phyloP scores from a whole-genome alignment of 2,329 filamentous ascomycete species.

The Harringtonia aguacate region DNA sequence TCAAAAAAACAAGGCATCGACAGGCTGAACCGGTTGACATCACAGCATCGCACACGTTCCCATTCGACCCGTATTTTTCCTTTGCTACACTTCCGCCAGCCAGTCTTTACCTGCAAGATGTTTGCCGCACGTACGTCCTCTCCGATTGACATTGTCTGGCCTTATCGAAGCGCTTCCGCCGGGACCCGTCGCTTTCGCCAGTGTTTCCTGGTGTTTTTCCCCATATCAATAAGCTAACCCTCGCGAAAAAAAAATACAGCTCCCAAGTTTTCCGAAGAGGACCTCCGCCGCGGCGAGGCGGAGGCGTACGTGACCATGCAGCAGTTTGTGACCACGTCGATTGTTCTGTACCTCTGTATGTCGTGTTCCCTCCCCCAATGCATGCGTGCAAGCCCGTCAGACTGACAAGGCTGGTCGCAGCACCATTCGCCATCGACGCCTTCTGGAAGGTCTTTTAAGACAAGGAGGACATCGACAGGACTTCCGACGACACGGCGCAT shows the following conservation, averaged over 20 bases:
- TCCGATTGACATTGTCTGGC: neutral
- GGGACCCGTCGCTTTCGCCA: no score
- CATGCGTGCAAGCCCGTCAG: no score
- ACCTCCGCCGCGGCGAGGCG: conserved; percentile 59
- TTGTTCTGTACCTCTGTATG: conserved; percentile 70
- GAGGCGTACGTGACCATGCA: conserved; percentile 59
- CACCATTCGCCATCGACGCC: conserved; percentile 46
- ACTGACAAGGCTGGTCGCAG: conserved; percentile 20
- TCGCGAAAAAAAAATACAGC: conserved; percentile 2
- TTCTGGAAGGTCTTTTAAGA: conserved; percentile 23
- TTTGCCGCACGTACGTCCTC: conserved; percentile 49
- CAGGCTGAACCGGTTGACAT: no score
- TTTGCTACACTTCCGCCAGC: neutral
- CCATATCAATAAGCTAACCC: no score
- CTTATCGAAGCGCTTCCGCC: no score
- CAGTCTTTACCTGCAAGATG: conserved; percentile 29
- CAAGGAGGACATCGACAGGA: no score
- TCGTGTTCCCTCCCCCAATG: no score
- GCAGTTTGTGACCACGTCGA: conserved; percentile 52
- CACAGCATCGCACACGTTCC: no score
- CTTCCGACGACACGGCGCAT: no score
- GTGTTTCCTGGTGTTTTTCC: no score
- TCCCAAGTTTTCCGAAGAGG: conserved; percentile 57
- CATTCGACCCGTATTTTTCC: neutral
- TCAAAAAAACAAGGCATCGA: no score